Base-by-base conservation (phyloP, 1,284 basidiomycete species). In the Cystobasidium pallidum region DNA sequence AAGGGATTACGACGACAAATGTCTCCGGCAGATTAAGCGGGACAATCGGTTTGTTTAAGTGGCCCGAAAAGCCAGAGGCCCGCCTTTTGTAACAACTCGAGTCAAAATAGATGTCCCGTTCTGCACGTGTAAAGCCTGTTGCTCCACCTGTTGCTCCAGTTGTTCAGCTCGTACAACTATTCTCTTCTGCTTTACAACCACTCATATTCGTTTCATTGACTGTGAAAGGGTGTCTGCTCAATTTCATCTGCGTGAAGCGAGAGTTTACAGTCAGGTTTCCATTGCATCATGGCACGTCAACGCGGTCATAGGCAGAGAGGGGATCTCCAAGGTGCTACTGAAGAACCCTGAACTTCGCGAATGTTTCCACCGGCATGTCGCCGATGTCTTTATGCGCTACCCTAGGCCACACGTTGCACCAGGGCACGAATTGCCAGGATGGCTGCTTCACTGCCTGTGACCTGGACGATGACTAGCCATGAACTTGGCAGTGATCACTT, bases 361-460 rank as follows among this genome's bases (percentile, higher is more conserved):
- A n/a, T n/a, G n/a, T n/a, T n/a, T n/a, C n/a, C n/a, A n/a, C n/a
- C n/a, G n/a, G n/a, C n/a, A n/a, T 49, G 67, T 62, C 45, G 43
- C 67, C 57, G 67, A 70, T 54, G 67, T 70, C 0, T 70, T 70
- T 47, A 59, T 61, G 43, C 57, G 57, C 32, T 41, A 70, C 36
- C 55, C 39, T 24, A 70, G 57, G 7, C 67, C 67, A 3, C 67
- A 70, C n/a, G 67, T 70, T 4, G 67, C 67, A 19, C 67, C 67
- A 2, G 2, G 58, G 36, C 57, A 57, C 3, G 67, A 61, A 28
- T 10, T 57, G 28, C 67, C 67, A 24, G 43, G 57, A 49, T 70
- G 67, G 67, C 57, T 70, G 10, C 41, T 61, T 28, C 30, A 24
- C 2, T 70, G 58, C n/a, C n/a, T n/a, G n/a, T n/a, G n/a, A n/a